Evolutionary conservation across 2,329 filamentous ascomycete species (phyloP).

Genomic region (Xylariales sp.): DNA sequence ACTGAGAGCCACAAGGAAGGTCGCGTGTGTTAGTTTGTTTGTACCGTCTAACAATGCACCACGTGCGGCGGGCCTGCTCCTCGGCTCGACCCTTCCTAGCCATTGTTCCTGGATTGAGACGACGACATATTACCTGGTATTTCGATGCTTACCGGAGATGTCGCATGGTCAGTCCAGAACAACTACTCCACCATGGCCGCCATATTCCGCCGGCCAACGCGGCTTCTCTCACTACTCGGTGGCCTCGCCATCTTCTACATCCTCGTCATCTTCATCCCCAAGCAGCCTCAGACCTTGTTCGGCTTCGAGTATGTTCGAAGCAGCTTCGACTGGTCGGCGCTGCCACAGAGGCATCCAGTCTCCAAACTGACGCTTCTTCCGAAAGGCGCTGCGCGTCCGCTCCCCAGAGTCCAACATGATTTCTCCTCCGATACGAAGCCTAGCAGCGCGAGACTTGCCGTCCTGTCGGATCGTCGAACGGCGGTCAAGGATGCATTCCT

Average conservation of each 20-base stretch:
- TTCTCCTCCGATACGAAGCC: slow-evolving; percentile 6
- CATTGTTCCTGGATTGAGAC: not conserved
- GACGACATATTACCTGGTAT: not conserved
- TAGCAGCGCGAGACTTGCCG: slow-evolving; percentile 17
- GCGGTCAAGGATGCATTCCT: slow-evolving; percentile 38
- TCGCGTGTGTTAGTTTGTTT: too few species aligned
- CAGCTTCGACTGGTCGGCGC: slow-evolving; percentile 12
- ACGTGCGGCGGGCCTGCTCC: too few species aligned
- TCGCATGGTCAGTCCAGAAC: slow-evolving; percentile 7
- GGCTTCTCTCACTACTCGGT: slow-evolving; percentile 6
- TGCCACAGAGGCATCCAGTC: slow-evolving; percentile 10
- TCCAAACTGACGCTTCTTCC: slow-evolving; percentile 6
- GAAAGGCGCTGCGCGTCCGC: not conserved
- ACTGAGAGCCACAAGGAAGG: too few species aligned
- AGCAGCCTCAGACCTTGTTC: slow-evolving; percentile 4
- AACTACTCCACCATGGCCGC: slow-evolving; percentile 10
- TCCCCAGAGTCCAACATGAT: slow-evolving; percentile 31
- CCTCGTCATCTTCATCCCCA: slow-evolving; percentile 11
- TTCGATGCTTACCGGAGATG: slow-evolving; percentile 9
- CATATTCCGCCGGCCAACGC: slow-evolving; percentile 9
- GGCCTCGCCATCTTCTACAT: slow-evolving; percentile 11
- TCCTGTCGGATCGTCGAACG: slow-evolving; percentile 24
- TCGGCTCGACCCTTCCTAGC: too few species aligned
- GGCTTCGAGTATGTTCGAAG: slow-evolving; percentile 10
- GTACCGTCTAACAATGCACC: too few species aligned